Evolutionary conservation across 352 stramenopile genomes (phyloP).

Genomic region (Pythium phragmitis): DNA sequence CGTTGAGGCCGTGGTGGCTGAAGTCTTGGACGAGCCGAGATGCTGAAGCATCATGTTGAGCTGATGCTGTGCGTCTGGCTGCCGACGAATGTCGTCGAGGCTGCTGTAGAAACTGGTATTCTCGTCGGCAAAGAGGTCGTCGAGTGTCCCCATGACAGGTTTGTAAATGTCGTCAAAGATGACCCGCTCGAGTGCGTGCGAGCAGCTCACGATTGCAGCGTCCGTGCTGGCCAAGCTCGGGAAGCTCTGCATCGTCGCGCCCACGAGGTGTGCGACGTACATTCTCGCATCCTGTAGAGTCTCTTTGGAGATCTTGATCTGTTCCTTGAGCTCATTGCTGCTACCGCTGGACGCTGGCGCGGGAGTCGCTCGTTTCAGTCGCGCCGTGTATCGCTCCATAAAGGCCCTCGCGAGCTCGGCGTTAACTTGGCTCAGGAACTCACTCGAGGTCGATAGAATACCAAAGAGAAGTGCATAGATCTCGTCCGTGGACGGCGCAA

Average conservation of each 20-base stretch:
- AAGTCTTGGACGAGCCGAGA: not conserved
- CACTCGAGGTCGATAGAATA: conserved; percentile 47
- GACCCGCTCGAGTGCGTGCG: conserved; percentile 58
- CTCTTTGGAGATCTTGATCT: conserved; percentile 23
- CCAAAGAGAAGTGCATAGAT: conserved; percentile 61
- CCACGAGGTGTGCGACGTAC: conserved; percentile 59
- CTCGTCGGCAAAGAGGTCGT: conserved; percentile 41
- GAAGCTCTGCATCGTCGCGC: conserved; percentile 60
- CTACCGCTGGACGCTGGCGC: conserved; percentile 6
- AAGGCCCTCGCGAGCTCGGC: conserved; percentile 51
- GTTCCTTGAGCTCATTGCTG: not conserved
- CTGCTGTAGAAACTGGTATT: conserved; percentile 49
- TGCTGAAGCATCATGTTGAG: conserved; percentile 10
- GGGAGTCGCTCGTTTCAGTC: not conserved
- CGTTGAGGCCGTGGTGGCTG: not conserved
- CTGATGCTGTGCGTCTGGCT: conserved; percentile 34
- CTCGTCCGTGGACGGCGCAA: conserved; percentile 32
- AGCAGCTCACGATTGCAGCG: conserved; percentile 44
- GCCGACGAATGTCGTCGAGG: conserved; percentile 44
- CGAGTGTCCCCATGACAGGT: conserved; percentile 55
- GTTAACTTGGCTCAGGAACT: conserved; percentile 69
- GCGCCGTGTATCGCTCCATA: conserved; percentile 4
- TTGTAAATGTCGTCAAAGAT: conserved; percentile 68
- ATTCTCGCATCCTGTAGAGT: conserved; percentile 70
- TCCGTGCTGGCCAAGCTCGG: conserved; percentile 56